These are phyloP conservation scores for Globisporangium alternatum DNA, from an alignment of 352 stramenopile genomes.

Conservation along the genomic window DNA sequence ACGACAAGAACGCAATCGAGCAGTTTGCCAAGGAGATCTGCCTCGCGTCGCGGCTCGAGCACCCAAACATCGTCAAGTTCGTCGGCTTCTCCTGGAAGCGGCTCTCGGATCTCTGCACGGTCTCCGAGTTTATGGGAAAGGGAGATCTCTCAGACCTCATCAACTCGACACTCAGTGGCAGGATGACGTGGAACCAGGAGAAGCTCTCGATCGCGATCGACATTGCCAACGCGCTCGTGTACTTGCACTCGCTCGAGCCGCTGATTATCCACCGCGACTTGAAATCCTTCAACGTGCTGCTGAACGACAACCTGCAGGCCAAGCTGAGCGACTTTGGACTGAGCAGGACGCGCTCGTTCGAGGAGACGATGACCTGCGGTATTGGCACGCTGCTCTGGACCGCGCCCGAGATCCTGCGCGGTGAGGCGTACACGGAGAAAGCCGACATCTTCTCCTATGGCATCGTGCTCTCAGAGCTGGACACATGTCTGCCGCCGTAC, in stretches of 20 bases:
- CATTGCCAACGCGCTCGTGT: conserved; percentile 24
- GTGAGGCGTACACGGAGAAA: conserved; percentile 41
- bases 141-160: conserved; percentile 31
- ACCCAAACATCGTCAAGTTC: conserved; percentile 19
- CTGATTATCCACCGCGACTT: conserved; percentile 14
- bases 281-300: conserved; percentile 25
- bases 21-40: conserved; percentile 33
- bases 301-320: conserved; percentile 45
- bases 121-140: conserved; percentile 34
- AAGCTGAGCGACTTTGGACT: conserved; percentile 74
- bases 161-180: conserved; percentile 22
- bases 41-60: conserved; percentile 25
- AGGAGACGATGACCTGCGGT: conserved; percentile 40
- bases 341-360: conserved; percentile 24
- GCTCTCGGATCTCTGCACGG: conserved; percentile 28
- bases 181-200: conserved; percentile 22
- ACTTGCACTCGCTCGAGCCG: conserved; percentile 9
- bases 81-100: conserved; percentile 31
- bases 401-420: conserved; percentile 44
- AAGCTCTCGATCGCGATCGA: conserved; percentile 38
- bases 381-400: conserved; percentile 48
- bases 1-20: conserved; percentile 21
- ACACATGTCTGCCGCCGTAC: conserved; percentile 36
- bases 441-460: conserved; percentile 38
- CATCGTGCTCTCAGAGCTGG: conserved; percentile 33